These are phyloP conservation scores for Xerocomus minutiporus DNA, from an alignment of 1,284 basidiomycete species.

Conservation along the genomic window DNA sequence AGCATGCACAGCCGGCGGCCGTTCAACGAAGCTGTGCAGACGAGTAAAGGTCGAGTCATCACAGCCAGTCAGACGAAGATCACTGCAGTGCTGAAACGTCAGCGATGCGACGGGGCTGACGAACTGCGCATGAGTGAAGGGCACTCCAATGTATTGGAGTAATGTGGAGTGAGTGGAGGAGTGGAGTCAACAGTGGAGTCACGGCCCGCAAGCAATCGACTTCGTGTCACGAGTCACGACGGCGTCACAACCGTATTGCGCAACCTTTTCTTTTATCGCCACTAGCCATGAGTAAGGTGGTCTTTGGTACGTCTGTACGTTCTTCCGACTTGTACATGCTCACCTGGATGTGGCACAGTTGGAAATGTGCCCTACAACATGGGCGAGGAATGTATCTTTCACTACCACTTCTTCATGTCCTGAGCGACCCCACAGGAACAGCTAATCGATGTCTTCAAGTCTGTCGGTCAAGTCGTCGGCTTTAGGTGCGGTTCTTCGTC, in stretches of 20 bases:
- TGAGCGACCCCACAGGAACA: constrained; percentile 51
- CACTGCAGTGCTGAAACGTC: not conserved
- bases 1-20: too few relatives aligned
- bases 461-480: constrained; percentile 82
- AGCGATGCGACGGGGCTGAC: not conserved
- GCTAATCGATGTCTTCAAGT: constrained; percentile 80
- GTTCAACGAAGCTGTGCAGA: not conserved
- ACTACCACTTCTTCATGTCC: not conserved
- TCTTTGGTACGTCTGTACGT: constrained; percentile 27
- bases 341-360: constrained; percentile 40
- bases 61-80: not conserved
- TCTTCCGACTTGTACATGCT: not conserved
- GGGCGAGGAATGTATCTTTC: constrained; percentile 53
- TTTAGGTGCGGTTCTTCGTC: constrained; percentile 53
- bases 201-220: not conserved
- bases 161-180: not conserved
- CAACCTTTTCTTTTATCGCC: not conserved
- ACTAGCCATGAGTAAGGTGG: constrained; percentile 30
- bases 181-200: not conserved
- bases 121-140: too few relatives aligned
- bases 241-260: not conserved
- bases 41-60: not conserved
- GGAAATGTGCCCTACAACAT: constrained; percentile 86
- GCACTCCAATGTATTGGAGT: not conserved
- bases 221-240: not conserved